A percentile compares a stretch with the other conserved stretches of the same genome.
phyloP scores from a whole-genome alignment of 371 early-diverging fungal genomes.

The Mycotypha africana region DNA sequence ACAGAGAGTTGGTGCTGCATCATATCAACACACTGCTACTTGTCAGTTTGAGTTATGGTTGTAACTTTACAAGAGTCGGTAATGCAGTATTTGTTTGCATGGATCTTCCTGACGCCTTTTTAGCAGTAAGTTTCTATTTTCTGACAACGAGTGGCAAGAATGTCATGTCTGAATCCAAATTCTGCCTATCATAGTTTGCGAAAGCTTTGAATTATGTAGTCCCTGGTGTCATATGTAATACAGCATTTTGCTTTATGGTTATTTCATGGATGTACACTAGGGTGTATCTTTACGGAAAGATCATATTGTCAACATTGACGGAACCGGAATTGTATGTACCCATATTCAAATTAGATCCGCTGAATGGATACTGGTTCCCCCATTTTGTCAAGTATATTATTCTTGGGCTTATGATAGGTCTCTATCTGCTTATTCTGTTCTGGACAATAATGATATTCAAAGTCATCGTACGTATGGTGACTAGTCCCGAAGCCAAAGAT shows the following conservation, averaged over 20 bases:
- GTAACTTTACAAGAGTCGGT: slow-evolving; percentile 72
- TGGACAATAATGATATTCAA: slow-evolving; percentile 63
- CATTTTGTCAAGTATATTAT: slow-evolving; percentile 45
- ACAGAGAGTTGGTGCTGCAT: slow-evolving; percentile 61
- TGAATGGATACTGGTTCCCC: slow-evolving; percentile 44
- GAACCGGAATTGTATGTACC: slow-evolving; percentile 42
- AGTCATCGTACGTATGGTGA: slow-evolving; percentile 52
- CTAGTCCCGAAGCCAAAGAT: slow-evolving; percentile 53
- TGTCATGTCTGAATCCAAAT: background rate
- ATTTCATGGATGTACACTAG: slow-evolving; percentile 70
- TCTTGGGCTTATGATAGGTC: slow-evolving; percentile 33
- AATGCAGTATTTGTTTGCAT: slow-evolving; percentile 73
- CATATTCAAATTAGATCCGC: slow-evolving; percentile 34
- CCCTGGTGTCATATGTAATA: slow-evolving; percentile 47
- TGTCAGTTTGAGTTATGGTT: slow-evolving; percentile 56
- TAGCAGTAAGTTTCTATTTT: slow-evolving; percentile 54
- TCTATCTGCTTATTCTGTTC: slow-evolving; percentile 47
- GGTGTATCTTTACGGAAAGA: slow-evolving; percentile 50
- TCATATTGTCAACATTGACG: slow-evolving; percentile 38
- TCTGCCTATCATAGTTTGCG: slow-evolving; percentile 39
- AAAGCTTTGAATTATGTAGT: slow-evolving; percentile 55
- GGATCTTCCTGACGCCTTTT: slow-evolving; percentile 74
- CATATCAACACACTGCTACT: slow-evolving; percentile 69
- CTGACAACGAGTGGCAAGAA: no score
- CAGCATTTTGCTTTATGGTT: slow-evolving; percentile 56